Base-by-base conservation (phyloP, 202 grass and related monocot species). In the Setaria italica region DNA sequence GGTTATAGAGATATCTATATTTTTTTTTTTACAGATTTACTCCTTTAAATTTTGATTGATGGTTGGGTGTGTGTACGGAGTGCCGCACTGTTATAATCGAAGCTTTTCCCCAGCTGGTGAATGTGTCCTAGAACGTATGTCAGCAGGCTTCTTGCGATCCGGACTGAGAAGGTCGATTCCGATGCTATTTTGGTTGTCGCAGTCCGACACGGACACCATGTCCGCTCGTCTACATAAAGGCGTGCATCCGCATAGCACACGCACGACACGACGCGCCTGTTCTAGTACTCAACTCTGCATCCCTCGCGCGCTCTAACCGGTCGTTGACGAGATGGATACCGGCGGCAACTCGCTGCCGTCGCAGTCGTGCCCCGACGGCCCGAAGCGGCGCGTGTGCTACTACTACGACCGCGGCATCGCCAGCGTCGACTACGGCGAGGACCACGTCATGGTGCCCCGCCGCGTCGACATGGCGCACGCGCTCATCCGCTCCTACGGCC, bases 351-450 rank as follows among this genome's bases (percentile, higher is more conserved):
- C 75, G 53, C 63, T 85, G 53, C 84, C 49, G 19, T 58, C 74
- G 41, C 21, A 47, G 82, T 65, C 82, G 32, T 62, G 75, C 47
- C 39, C 55, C 51, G 89, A 91, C 48, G 81, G 13, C 29, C 10
- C 21, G 70, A 91, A 88, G 82, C 77, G 85, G 12, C 69, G 81
- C 34, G 89, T 91, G 45, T 84, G 85, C 89, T 88, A 91, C 81
- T 91, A 87, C 89, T 82, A 88, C 57, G 89, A 91, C 77, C 14
- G 32, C 0, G 55, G 6, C 63, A 85, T 88, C 72, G 48, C 85
- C 71, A 48, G 77, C 82, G 58, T 85, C 41, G 73, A 85, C 77
- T 88, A 85, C 72, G 82, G 82, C 49, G 11, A 64, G 29, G 3
- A 39, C 9, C 86, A 91, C 70, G 4, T 6, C 48, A 91, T 91